These are phyloP conservation scores for Cutaneotrichosporon cavernicola DNA, from an alignment of 1,284 basidiomycete species.

Conservation along the genomic window DNA sequence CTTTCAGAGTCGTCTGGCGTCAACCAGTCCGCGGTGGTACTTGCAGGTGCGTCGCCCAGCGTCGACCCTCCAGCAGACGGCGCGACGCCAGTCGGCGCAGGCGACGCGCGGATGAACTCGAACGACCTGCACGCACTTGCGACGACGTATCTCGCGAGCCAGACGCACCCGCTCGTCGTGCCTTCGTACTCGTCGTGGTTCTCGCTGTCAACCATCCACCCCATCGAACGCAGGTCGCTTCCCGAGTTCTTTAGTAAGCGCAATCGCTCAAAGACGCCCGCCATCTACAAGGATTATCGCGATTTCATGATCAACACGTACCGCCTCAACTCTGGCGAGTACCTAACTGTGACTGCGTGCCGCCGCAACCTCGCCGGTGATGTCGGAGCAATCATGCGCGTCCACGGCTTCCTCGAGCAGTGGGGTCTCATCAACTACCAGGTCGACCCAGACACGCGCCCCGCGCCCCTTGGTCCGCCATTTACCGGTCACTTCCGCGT, in stretches of 20 bases:
- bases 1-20: conserved; percentile 32
- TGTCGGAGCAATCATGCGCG: conserved; percentile 97
- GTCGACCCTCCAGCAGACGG: conserved; percentile 21
- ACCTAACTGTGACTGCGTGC: conserved; percentile 96
- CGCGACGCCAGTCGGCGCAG: conserved; percentile 29
- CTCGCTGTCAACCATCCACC: conserved; percentile 88
- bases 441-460: conserved; percentile 96
- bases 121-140: conserved; percentile 52
- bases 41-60: conserved; percentile 19
- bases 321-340: conserved; percentile 88
- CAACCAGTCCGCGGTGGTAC: conserved; percentile 14
- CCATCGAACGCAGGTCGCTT: conserved; percentile 85
- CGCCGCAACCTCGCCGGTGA: conserved; percentile 94
- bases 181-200: conserved; percentile 99
- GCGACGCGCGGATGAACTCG: conserved; percentile 38
- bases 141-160: conserved; percentile 79
- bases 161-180: conserved; percentile 95
- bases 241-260: conserved; percentile 98
- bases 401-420: conserved; percentile 97
- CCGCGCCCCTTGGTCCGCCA: conserved; percentile 89
- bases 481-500: conserved; percentile 99
- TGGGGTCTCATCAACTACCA: conserved; percentile 99
- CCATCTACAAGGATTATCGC: conserved; percentile 98
- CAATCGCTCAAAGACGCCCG: conserved; percentile 91
- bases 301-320: conserved; percentile 99